phyloP scores from a whole-genome alignment of 202 grass and related monocot species.

The Zizania palustris region DNA sequence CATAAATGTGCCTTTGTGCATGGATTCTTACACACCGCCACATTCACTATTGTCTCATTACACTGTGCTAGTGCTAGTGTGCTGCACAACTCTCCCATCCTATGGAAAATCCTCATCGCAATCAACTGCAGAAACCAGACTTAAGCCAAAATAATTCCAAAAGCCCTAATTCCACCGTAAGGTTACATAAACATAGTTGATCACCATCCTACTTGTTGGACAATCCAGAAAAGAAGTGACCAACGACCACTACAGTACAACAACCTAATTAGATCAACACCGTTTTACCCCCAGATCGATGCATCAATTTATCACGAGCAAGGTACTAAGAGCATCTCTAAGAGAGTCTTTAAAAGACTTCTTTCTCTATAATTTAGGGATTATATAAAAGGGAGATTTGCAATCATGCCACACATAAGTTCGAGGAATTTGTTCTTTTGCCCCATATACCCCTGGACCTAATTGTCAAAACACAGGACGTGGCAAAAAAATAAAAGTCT shows the following conservation, averaged over 20 bases:
- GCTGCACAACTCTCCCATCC: not conserved
- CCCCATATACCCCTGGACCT: too few relatives aligned
- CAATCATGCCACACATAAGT: too few relatives aligned
- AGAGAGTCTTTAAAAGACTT: too few relatives aligned
- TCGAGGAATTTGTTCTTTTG: too few relatives aligned
- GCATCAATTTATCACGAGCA: not conserved
- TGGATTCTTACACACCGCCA: not conserved
- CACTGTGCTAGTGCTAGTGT: not conserved
- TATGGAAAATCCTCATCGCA: not conserved
- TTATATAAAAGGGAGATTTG: too few relatives aligned
- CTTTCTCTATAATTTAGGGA: too few relatives aligned
- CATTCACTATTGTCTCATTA: not conserved
- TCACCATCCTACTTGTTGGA: not conserved
- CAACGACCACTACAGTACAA: not conserved
- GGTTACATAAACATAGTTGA: not conserved
- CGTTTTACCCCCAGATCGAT: conserved; percentile 33
- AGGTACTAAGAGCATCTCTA: too few relatives aligned
- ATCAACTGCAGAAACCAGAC: not conserved
- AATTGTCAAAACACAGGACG: too few relatives aligned
- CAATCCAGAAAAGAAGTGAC: not conserved
- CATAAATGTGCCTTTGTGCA: not conserved
- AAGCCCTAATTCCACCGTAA: not conserved
- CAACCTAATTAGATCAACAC: conserved; percentile 26
- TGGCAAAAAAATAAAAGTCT: too few relatives aligned
- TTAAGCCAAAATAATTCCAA: not conserved